phyloP scores from a whole-genome alignment of 306 rosid species.

The Inga laurina region DNA sequence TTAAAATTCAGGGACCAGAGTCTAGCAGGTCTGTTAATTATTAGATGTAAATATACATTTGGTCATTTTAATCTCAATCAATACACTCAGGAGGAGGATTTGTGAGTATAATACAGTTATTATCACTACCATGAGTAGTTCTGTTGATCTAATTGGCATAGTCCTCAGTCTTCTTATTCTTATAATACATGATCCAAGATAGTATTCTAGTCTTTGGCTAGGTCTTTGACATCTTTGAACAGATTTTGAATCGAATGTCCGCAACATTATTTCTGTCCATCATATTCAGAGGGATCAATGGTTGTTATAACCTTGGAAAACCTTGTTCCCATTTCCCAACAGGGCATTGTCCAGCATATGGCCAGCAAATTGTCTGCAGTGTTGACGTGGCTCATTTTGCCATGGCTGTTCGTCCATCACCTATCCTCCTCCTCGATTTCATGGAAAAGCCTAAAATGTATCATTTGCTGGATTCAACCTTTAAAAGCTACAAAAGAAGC shows the following conservation, averaged over 20 bases:
- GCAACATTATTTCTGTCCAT: too few relatives aligned
- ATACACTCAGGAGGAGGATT: not conserved
- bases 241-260: not conserved
- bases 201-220: not conserved
- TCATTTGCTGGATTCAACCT: not conserved
- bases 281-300: too few relatives aligned
- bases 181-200: not conserved
- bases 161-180: not conserved
- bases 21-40: not conserved
- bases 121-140: not conserved
- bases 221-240: not conserved
- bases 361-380: too few relatives aligned
- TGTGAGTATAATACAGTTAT: not conserved
- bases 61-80: not conserved
- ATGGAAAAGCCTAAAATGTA: too few relatives aligned
- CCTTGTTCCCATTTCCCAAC: too few relatives aligned
- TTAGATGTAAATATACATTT: too few relatives aligned
- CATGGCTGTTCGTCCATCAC: too few relatives aligned
- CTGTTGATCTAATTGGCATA: not conserved
- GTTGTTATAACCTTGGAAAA: too few relatives aligned
- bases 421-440: too few relatives aligned
- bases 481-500: not conserved
- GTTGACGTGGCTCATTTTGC: too few relatives aligned
- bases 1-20: not conserved
- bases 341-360: too few relatives aligned